Evolutionary conservation across 1,139 yeast genomes (phyloP).

Genomic region (Trichomonascaceae sp.): DNA sequence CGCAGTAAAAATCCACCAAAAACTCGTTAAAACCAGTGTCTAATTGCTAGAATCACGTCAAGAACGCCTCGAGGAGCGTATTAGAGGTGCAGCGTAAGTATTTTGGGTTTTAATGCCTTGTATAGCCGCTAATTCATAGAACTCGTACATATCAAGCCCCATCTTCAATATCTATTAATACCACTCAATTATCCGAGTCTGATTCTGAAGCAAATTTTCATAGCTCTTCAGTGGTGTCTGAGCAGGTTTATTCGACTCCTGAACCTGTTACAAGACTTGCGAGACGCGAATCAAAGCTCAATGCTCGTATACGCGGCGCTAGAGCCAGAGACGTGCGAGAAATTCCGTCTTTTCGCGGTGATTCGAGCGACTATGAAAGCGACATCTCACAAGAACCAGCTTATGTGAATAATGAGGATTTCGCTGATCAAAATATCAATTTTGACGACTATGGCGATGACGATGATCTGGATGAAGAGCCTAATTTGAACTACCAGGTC

Average conservation of each 20-base stretch:
- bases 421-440: slow-evolving; percentile 1
- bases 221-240: not conserved
- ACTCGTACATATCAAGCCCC: not conserved
- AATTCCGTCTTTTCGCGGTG: not conserved
- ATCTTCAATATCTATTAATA: not conserved
- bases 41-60: slow-evolving; percentile 12
- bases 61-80: slow-evolving; percentile 20
- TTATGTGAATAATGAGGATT: not conserved
- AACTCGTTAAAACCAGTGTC: not conserved
- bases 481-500: not conserved
- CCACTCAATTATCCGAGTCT: not conserved
- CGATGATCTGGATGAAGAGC: slow-evolving; percentile 7
- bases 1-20: not conserved
- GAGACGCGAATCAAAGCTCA: not conserved
- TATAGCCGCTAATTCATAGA: not conserved
- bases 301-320: slow-evolving; percentile 5
- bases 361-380: slow-evolving; percentile 1
- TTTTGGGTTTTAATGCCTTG: not conserved
- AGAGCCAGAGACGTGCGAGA: not conserved
- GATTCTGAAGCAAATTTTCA: not conserved
- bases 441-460: slow-evolving; percentile 1
- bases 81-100: slow-evolving; percentile 25
- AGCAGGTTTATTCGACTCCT: not conserved
- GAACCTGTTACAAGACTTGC: not conserved
- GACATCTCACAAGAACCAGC: not conserved